Evolutionary conservation across 345 rosid species (phyloP).

Genomic region (Excoecaria cochinchinensis): DNA sequence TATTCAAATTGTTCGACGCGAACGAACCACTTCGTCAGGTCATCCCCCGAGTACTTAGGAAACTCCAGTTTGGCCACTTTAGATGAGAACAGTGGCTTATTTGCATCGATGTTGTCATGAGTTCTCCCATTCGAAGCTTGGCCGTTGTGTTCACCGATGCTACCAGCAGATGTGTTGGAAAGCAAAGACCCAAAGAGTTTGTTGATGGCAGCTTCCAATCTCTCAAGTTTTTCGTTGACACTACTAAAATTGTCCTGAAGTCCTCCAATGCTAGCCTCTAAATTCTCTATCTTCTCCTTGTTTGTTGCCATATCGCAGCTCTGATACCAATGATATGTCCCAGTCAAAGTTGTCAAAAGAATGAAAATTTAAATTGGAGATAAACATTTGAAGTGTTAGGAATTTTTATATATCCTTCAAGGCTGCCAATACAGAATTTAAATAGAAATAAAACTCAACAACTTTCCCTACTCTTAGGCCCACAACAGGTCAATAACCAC

Average conservation of each 20-base stretch:
- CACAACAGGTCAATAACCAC: too few species aligned
- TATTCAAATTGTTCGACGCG: neutral
- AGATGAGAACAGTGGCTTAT: neutral
- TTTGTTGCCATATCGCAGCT: neutral
- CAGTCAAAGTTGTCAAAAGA: constrained; percentile 1
- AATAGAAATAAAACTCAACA: too few species aligned
- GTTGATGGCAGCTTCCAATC: neutral
- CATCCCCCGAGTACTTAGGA: neutral
- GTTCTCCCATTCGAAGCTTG: neutral
- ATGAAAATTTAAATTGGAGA: too few species aligned
- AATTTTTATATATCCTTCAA: too few species aligned
- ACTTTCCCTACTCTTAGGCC: too few species aligned
- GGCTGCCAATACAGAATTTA: too few species aligned
- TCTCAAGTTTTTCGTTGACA: neutral
- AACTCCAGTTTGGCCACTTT: neutral
- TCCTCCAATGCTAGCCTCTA: neutral
- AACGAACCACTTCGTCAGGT: neutral
- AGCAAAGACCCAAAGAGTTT: neutral
- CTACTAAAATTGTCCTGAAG: neutral
- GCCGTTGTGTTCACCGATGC: neutral
- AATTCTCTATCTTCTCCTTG: neutral
- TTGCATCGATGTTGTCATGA: too few species aligned
- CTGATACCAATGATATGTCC: neutral
- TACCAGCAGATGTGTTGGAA: too few species aligned
- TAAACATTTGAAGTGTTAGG: too few species aligned